Percentiles rank a stretch among this genome's conserved stretches.
These are phyloP conservation scores for Licmophora abbreviata DNA, from an alignment of 108 stramenopile genomes.

Conservation along the genomic window DNA sequence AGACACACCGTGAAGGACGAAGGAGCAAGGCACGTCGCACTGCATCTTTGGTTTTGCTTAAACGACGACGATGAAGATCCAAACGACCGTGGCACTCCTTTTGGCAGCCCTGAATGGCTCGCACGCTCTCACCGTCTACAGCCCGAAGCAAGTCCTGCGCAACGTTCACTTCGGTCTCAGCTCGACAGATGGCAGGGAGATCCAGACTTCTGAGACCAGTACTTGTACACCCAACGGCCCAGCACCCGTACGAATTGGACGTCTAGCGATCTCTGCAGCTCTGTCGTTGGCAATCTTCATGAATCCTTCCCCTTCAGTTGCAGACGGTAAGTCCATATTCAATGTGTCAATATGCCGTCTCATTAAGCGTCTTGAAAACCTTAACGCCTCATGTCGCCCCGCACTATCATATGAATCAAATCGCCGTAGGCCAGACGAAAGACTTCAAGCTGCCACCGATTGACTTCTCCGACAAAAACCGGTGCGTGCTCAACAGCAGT, in stretches of 20 bases:
- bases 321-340: conserved; percentile 8
- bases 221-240: too few relatives aligned
- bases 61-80: too few relatives aligned
- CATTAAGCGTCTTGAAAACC: conserved; percentile 1
- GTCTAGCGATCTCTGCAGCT: conserved; percentile 7
- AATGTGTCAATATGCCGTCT: not conserved
- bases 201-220: too few relatives aligned
- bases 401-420: conserved; percentile 9
- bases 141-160: too few relatives aligned
- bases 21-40: too few relatives aligned
- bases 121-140: too few relatives aligned
- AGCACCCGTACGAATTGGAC: not conserved
- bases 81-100: too few relatives aligned
- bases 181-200: too few relatives aligned
- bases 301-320: conserved; percentile 10
- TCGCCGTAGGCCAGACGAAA: conserved; percentile 71
- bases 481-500: conserved; percentile 75
- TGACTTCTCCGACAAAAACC: conserved; percentile 57
- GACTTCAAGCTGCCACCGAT: conserved; percentile 89
- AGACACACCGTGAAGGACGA: too few relatives aligned
- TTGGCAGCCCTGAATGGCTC: too few relatives aligned
- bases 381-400: not conserved
- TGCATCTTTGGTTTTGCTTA: too few relatives aligned
- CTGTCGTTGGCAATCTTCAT: conserved; percentile 14
- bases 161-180: too few relatives aligned